Evolutionary conservation across 2,329 filamentous ascomycete species (phyloP).

Genomic region (Aphanoascus verrucosus): DNA sequence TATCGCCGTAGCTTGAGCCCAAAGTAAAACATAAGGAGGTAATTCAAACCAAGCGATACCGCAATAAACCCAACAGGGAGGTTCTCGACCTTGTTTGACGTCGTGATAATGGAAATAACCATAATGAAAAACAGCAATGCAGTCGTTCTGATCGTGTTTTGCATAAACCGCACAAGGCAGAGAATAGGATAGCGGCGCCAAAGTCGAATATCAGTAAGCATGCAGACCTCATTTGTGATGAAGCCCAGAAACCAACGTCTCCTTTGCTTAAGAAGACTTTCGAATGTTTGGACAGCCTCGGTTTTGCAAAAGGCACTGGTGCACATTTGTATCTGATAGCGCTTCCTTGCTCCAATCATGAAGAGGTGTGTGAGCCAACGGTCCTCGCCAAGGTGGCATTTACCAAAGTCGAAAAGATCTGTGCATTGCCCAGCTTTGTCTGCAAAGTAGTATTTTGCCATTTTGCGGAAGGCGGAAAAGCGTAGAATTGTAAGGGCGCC

Average conservation of each 20-base stretch:
- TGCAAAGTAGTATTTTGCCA: slow-evolving; percentile 98
- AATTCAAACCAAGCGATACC: slow-evolving; percentile 85
- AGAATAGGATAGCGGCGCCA: slow-evolving; percentile 87
- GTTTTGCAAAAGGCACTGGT: slow-evolving; percentile 98
- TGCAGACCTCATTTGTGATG: slow-evolving; percentile 95
- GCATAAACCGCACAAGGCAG: slow-evolving; percentile 78
- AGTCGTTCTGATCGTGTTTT: slow-evolving; percentile 92
- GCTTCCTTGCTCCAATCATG: slow-evolving; percentile 91
- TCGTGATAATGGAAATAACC: slow-evolving; percentile 74
- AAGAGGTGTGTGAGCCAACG: slow-evolving; percentile 95
- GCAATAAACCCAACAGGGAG: slow-evolving; percentile 89
- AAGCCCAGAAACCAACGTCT: slow-evolving; percentile 95
- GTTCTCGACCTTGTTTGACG: slow-evolving; percentile 63
- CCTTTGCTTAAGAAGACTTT: slow-evolving; percentile 81
- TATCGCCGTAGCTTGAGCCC: slow-evolving; percentile 74
- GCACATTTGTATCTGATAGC: slow-evolving; percentile 95
- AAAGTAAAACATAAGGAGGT: slow-evolving; percentile 93
- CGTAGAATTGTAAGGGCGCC: slow-evolving; percentile 92
- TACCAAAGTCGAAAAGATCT: slow-evolving; percentile 92
- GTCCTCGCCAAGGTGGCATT: slow-evolving; percentile 90
- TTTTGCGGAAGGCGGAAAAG: slow-evolving; percentile 88
- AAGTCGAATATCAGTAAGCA: slow-evolving; percentile 86
- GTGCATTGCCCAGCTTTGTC: slow-evolving; percentile 93
- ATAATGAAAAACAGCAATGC: slow-evolving; percentile 91
- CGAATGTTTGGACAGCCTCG: slow-evolving; percentile 82